These are phyloP conservation scores for Aspergillus fumigatus DNA, from an alignment of 2,329 filamentous ascomycete genomes.

Conservation along the genomic window DNA sequence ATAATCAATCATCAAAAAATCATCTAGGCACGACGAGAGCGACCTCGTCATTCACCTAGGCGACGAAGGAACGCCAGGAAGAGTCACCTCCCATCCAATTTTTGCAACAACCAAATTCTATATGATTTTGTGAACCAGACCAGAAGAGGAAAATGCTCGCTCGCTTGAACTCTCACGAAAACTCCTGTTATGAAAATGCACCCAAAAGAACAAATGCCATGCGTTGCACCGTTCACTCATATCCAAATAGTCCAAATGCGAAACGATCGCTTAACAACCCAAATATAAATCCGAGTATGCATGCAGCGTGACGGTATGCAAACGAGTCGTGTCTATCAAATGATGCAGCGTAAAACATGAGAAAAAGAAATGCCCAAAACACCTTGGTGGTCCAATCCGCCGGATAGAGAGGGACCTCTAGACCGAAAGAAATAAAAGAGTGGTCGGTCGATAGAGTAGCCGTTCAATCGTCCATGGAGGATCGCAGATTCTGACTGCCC, in stretches of 20 bases:
- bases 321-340: conserved; percentile 13
- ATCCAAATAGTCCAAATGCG: conserved; percentile 10
- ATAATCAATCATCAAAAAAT: neutral
- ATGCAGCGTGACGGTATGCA: conserved; percentile 8
- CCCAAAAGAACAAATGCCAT: conserved; percentile 15
- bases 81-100: neutral
- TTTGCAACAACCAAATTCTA: neutral
- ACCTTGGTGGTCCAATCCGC: neutral
- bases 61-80: neutral
- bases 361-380: neutral
- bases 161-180: conserved; percentile 11
- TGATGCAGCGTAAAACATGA: neutral
- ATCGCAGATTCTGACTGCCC: conserved; percentile 21
- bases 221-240: conserved; percentile 22
- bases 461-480: conserved; percentile 22
- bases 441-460: neutral
- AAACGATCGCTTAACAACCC: conserved; percentile 7
- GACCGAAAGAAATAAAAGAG: neutral
- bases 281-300: conserved; percentile 13
- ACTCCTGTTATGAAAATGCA: conserved; percentile 19
- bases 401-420: no score
- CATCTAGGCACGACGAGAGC: neutral
- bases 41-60: neutral
- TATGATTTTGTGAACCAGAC: conserved; percentile 5
- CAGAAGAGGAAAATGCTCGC: conserved; percentile 11